Evolutionary conservation across 1,139 yeast species (phyloP).

Genomic region (Yamadazyma dushanensis): DNA sequence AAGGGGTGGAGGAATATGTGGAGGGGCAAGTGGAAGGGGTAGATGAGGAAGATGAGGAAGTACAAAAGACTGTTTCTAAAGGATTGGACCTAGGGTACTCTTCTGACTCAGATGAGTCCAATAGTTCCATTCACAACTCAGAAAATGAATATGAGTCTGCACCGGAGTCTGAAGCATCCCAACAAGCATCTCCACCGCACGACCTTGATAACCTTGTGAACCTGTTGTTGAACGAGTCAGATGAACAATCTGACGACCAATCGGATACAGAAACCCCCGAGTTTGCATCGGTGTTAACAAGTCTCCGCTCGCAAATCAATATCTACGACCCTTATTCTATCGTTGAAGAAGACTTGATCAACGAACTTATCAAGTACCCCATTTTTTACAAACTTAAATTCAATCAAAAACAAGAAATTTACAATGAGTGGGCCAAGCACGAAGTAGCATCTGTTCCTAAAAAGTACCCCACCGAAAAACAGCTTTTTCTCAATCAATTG

Average conservation of each 20-base stretch:
- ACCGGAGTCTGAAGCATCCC: too few relatives aligned
- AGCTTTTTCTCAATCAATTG: conserved; percentile 24
- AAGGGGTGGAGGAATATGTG: background rate
- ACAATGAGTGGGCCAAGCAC: conserved; percentile 32
- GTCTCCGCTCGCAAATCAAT: conserved; percentile 25
- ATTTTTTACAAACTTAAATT: conserved; percentile 29
- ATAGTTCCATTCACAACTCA: background rate
- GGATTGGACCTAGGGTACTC: conserved; percentile 9
- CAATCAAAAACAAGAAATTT: conserved; percentile 25
- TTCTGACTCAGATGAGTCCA: conserved; percentile 7
- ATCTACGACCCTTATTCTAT: conserved; percentile 40
- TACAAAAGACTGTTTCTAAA: background rate
- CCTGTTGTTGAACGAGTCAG: conserved; percentile 7
- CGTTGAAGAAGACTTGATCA: conserved; percentile 37
- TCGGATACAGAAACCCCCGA: background rate
- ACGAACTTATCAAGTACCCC: conserved; percentile 29
- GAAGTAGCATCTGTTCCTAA: conserved; percentile 4
- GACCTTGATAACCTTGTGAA: conserved; percentile 11
- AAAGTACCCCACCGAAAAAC: conserved; percentile 27
- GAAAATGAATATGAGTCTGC: too few relatives aligned
- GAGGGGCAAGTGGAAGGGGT: background rate
- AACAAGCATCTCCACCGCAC: too few relatives aligned
- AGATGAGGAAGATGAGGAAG: background rate
- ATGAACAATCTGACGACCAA: background rate
- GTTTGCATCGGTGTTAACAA: conserved; percentile 17